These are phyloP conservation scores for Fusarium virguliforme DNA, from an alignment of 2,329 filamentous ascomycete species.

Conservation along the genomic window DNA sequence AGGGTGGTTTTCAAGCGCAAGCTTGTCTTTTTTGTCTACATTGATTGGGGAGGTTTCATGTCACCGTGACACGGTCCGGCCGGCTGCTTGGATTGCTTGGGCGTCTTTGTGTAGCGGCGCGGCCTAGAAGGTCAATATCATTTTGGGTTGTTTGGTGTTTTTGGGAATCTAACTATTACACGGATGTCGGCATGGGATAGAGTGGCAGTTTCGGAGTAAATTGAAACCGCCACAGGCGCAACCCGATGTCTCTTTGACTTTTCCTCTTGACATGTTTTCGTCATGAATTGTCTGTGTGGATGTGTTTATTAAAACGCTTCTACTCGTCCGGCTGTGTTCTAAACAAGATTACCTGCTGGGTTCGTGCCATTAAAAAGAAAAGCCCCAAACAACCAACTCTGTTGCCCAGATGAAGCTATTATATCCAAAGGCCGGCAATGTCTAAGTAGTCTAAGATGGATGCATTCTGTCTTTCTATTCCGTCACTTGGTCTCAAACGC, in stretches of 20 bases:
- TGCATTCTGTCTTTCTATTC: not conserved
- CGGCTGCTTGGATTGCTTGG: not conserved
- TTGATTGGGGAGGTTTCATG: conserved; percentile 2
- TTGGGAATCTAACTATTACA: not conserved
- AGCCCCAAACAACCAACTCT: not conserved
- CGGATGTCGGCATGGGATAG: conserved; percentile 15
- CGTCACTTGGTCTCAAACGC: conserved; percentile 67
- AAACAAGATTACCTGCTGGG: not conserved
- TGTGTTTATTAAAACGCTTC: not conserved
- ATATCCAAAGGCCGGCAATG: conserved; percentile 26
- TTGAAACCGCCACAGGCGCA: conserved; percentile 22
- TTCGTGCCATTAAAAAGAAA: conserved; percentile 7
- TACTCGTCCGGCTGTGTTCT: not conserved
- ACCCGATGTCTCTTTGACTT: conserved; percentile 8
- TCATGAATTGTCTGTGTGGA: not conserved
- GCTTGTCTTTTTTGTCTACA: conserved; percentile 14
- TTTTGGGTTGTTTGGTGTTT: conserved; percentile 3
- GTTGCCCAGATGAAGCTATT: not conserved
- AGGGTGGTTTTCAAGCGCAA: conserved; percentile 28
- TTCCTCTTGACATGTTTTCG: not conserved
- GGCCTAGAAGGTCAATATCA: not conserved
- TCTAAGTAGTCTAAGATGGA: conserved; percentile 32
- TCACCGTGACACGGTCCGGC: conserved; percentile 6
- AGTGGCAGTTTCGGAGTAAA: conserved; percentile 29
- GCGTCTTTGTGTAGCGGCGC: conserved; percentile 26